Conservation (phyloP, 2,329 filamentous ascomycete genomes). For the Cytospora schulzeri region DNA sequence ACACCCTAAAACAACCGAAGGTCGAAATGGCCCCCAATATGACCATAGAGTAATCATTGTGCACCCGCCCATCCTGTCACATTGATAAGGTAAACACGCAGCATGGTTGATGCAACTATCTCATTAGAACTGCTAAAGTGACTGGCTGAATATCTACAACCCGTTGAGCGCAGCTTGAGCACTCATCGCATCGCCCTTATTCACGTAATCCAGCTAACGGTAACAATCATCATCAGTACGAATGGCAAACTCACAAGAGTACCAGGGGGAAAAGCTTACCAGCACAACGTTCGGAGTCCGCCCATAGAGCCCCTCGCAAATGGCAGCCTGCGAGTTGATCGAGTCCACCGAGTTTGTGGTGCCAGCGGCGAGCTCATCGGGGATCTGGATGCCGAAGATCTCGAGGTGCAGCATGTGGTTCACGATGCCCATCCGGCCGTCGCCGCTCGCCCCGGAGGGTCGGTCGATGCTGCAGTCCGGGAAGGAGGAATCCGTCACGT, state of each 20-base stretch:
- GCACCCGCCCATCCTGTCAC: not conserved
- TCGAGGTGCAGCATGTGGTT: conserved; percentile 65
- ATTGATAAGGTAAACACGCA: not conserved
- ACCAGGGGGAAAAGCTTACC: conserved; percentile 24
- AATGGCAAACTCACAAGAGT: not conserved
- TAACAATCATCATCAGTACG: not conserved
- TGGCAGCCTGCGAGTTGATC: conserved; percentile 43
- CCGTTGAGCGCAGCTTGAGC: conserved; percentile 19
- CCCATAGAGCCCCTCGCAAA: conserved; percentile 37
- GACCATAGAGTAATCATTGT: not conserved
- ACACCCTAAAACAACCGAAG: not conserved
- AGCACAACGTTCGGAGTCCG: conserved; percentile 40
- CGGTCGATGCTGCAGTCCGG: conserved; percentile 68
- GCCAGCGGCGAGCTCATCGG: conserved; percentile 36
- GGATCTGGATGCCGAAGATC: conserved; percentile 36
- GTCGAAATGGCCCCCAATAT: not conserved
- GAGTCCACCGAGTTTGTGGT: conserved; percentile 52
- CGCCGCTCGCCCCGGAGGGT: conserved; percentile 47
- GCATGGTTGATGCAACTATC: not conserved
- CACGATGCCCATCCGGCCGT: conserved; percentile 51
- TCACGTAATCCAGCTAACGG: conserved; percentile 19
- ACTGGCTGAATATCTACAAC: conserved; percentile 6
- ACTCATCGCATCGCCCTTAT: conserved; percentile 21
- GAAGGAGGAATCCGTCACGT: conserved; percentile 60
- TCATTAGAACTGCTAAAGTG: not conserved